Conservation (phyloP, 169 alveolate species). For the Eimeria maxima region DNA sequence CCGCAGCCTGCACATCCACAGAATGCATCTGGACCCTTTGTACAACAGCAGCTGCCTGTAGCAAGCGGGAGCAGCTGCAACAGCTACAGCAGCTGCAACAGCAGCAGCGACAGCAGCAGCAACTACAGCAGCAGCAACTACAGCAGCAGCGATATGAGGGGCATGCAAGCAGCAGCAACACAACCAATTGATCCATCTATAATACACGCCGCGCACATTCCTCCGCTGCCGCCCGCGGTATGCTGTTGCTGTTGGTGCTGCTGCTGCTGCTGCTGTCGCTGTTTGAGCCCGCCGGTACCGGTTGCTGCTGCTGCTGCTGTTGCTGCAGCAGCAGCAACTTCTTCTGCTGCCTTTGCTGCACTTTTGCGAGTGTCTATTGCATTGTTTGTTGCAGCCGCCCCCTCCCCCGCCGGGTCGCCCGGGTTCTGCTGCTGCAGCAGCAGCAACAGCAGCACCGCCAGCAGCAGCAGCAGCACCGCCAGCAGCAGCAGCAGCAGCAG, state of each 20-base stretch:
- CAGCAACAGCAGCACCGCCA: too few species aligned
- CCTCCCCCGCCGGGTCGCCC: too few species aligned
- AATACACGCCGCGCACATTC: not conserved
- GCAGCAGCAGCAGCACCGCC: not conserved
- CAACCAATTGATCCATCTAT: not conserved
- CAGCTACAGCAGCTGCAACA: too few species aligned
- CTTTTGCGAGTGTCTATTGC: too few species aligned
- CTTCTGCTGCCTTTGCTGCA: too few species aligned
- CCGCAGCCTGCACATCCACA: too few species aligned
- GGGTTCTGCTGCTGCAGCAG: not conserved
- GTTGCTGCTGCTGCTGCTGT: not conserved
- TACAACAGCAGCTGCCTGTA: too few species aligned
- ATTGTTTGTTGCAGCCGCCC: too few species aligned
- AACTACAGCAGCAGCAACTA: not conserved
- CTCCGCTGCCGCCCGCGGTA: not conserved
- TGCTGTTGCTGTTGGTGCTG: constrained; percentile 32
- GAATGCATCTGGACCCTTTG: too few species aligned
- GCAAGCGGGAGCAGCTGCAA: not conserved
- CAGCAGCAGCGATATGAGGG: not conserved
- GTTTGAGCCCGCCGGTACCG: not conserved
- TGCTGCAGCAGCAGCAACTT: too few species aligned
- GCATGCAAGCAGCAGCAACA: not conserved
- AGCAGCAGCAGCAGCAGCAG: not conserved
- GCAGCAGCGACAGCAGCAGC: not conserved
- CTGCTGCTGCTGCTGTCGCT: constrained; percentile 11